Evolutionary conservation across 164 flowering plant species (phyloP).

Genomic region (Chimonanthus praecox): DNA sequence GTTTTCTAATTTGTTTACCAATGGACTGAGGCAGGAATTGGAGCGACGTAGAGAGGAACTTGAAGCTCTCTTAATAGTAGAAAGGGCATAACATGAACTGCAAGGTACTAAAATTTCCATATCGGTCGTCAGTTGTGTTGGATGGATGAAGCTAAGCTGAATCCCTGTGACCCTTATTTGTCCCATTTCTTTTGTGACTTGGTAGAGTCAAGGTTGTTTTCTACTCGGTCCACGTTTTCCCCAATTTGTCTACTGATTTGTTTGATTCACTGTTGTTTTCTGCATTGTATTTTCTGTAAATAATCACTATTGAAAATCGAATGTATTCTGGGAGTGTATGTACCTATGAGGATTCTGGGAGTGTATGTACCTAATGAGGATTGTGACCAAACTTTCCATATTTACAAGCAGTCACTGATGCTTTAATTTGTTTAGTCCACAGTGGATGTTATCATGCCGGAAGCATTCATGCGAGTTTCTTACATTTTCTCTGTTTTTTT

Average conservation of each 20-base stretch:
- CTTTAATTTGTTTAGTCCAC: too few species aligned
- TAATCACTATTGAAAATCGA: neutral
- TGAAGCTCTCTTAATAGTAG: slow-evolving; percentile 45
- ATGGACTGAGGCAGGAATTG: slow-evolving; percentile 45
- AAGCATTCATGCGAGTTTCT: too few species aligned
- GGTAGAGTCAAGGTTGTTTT: too few species aligned
- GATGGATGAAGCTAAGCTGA: neutral
- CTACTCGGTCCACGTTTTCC: neutral
- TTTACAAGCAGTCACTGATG: too few species aligned
- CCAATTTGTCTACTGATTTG: neutral
- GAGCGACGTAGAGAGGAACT: slow-evolving; percentile 75
- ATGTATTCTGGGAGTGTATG: neutral
- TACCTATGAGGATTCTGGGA: neutral
- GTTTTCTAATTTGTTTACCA: neutral
- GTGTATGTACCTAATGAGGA: neutral
- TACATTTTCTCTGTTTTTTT: too few species aligned
- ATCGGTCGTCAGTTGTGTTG: neutral
- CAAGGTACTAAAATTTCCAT: neutral
- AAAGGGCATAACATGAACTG: slow-evolving; percentile 12
- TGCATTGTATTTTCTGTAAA: neutral
- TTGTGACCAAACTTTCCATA: neutral
- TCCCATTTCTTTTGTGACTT: neutral
- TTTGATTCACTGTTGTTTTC: neutral
- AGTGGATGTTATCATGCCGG: too few species aligned
- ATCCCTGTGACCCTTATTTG: neutral